Conservation (phyloP, 139 green algal genomes). For the Picochlorum costavermella region DNA sequence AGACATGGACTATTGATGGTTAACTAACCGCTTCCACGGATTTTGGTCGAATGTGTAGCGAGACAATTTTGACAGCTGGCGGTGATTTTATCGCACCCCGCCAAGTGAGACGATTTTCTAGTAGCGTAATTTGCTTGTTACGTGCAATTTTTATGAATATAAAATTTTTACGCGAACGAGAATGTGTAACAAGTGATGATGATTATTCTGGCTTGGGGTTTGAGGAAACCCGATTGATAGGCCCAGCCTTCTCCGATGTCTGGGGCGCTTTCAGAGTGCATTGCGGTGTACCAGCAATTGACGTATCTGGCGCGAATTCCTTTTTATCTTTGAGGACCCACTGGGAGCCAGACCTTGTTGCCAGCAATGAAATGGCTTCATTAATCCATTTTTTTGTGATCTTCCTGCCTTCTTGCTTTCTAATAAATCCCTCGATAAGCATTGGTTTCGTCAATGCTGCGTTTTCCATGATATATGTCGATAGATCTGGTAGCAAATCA, state of each 20-base stretch:
- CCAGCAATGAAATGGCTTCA: conserved; percentile 34
- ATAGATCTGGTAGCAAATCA: background rate
- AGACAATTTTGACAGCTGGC: background rate
- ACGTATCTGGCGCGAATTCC: background rate
- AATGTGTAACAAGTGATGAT: no score
- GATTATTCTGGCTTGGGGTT: no score
- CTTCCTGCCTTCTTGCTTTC: conserved; percentile 20
- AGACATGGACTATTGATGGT: conserved; percentile 22
- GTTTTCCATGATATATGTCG: background rate
- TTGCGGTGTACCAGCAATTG: background rate
- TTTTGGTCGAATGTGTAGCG: background rate
- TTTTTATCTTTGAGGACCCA: conserved; percentile 5
- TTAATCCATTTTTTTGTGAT: conserved; percentile 42
- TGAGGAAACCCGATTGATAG: background rate
- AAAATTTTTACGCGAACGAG: no score
- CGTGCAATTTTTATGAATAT: no score
- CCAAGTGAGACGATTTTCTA: no score
- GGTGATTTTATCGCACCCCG: background rate
- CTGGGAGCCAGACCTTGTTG: conserved; percentile 2
- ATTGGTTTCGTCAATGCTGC: background rate
- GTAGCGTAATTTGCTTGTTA: no score
- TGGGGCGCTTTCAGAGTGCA: conserved; percentile 1
- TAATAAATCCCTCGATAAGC: conserved; percentile 31
- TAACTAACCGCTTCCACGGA: background rate
- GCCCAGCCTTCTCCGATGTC: background rate